Evolutionary conservation across 306 rosid species (phyloP).

Genomic region (Canavalia ensiformis): DNA sequence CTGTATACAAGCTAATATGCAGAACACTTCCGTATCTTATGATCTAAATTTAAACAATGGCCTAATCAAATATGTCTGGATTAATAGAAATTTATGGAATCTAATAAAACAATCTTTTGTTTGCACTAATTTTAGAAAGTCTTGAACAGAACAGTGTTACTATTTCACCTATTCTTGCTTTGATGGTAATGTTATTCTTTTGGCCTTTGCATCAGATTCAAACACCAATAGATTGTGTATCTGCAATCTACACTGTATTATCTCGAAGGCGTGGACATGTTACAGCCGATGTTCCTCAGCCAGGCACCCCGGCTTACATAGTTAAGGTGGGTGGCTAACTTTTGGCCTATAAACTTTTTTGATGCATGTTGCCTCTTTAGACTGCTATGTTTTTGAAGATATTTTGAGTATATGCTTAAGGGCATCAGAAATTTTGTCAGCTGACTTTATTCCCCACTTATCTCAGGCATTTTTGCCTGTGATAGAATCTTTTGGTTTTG

Average conservation of each 20-base stretch:
- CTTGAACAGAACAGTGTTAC: background rate
- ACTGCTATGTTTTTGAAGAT: conserved; percentile 1
- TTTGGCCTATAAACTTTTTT: conserved; percentile 4
- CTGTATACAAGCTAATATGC: conserved; percentile 17
- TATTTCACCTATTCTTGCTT: conserved; percentile 39
- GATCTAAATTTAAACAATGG: background rate
- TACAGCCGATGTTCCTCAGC: conserved; percentile 98
- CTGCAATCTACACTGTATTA: conserved; percentile 97
- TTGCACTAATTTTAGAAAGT: conserved; percentile 10
- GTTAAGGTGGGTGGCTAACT: conserved; percentile 77
- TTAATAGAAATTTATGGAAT: background rate
- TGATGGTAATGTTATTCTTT: conserved; percentile 35
- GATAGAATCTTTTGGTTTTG: conserved; percentile 96
- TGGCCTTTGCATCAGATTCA: conserved; percentile 76
- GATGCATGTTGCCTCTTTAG: conserved; percentile 8
- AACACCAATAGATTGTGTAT: conserved; percentile 97
- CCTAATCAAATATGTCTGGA: conserved; percentile 10
- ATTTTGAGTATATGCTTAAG: conserved; percentile 6
- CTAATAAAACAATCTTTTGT: conserved; percentile 8
- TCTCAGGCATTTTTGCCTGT: conserved; percentile 96
- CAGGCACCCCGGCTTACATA: conserved; percentile 95
- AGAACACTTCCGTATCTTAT: background rate
- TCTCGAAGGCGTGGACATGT: conserved; percentile 99
- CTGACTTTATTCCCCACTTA: conserved; percentile 29
- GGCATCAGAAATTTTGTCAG: conserved; percentile 13